These are phyloP conservation scores for Cytidiella melzeri DNA, from an alignment of 768 basidiomycete genomes.

Conservation along the genomic window DNA sequence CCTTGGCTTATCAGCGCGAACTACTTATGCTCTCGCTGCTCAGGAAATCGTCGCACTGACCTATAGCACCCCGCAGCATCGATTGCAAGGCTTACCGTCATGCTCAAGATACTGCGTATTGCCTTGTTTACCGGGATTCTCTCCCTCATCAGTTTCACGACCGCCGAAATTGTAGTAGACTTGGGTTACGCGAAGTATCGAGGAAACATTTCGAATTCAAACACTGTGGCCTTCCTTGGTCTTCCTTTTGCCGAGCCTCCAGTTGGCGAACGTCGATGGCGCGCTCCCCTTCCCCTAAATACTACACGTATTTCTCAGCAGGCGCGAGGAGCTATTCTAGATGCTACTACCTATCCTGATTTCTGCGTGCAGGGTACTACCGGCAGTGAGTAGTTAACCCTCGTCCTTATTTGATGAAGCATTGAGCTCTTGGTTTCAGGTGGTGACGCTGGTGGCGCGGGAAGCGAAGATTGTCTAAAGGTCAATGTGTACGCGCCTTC, in stretches of 20 bases:
- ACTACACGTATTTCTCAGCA: constrained; percentile 35
- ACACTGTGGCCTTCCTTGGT: constrained; percentile 50
- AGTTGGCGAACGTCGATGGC: constrained; percentile 27
- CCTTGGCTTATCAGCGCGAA: too few relatives aligned
- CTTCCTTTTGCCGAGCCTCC: constrained; percentile 34
- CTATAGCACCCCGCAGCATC: too few relatives aligned
- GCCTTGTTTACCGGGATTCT: not conserved
- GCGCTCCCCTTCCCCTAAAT: constrained; percentile 48
- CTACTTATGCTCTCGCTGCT: too few relatives aligned
- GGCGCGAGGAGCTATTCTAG: constrained; percentile 34
- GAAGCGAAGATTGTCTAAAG: constrained; percentile 62
- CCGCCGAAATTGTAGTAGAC: constrained; percentile 33
- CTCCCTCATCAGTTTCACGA: not conserved
- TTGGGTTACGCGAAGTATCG: constrained; percentile 54
- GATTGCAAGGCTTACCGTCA: too few relatives aligned
- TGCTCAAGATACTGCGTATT: too few relatives aligned
- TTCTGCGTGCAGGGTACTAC: constrained; percentile 57
- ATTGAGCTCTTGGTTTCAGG: constrained; percentile 21
- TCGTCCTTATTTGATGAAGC: not conserved
- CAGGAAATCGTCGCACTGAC: too few relatives aligned
- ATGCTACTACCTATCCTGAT: constrained; percentile 47
- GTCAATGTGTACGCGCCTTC: constrained; percentile 59
- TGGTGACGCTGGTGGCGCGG: constrained; percentile 56
- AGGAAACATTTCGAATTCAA: constrained; percentile 45
- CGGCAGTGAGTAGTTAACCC: constrained; percentile 34